Percentiles rank a stretch among this genome's conserved stretches.
phyloP scores from a whole-genome alignment of 1,139 yeast genomes.

The Zygoascus sp. region DNA sequence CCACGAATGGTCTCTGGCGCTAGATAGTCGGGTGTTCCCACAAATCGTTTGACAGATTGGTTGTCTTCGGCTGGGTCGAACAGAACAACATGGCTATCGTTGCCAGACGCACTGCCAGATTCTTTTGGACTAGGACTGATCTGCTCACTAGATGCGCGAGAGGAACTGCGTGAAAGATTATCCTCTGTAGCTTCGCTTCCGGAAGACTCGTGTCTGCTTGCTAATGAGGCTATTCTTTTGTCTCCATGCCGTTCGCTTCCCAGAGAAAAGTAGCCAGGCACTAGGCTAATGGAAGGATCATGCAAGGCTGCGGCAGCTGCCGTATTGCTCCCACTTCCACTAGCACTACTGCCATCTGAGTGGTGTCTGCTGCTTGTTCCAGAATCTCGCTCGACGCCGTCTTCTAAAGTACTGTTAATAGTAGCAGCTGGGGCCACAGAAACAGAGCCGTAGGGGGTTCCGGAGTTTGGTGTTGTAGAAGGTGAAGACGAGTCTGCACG shows the following conservation, averaged over 20 bases:
- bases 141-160: slow-evolving; percentile 6
- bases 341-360: slow-evolving; percentile 1
- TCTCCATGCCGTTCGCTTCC: slow-evolving; percentile 8
- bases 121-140: neutral
- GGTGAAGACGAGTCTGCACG: neutral
- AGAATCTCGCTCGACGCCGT: neutral
- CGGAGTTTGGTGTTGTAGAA: too few relatives aligned
- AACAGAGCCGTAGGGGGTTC: neutral
- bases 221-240: slow-evolving; percentile 8
- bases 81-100: slow-evolving; percentile 22
- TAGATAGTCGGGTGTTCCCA: slow-evolving; percentile 96
- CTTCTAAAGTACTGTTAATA: neutral
- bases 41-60: slow-evolving; percentile 50
- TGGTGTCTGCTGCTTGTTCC: neutral
- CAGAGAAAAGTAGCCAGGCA: slow-evolving; percentile 31
- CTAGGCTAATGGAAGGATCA: slow-evolving; percentile 30
- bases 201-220: neutral
- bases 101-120: slow-evolving; percentile 8
- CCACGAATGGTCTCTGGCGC: slow-evolving; percentile 96
- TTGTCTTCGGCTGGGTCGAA: slow-evolving; percentile 26
- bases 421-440: slow-evolving; percentile 1
- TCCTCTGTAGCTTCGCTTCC: slow-evolving; percentile 15
- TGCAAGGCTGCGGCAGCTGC: slow-evolving; percentile 15
- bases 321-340: slow-evolving; percentile 1
- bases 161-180: slow-evolving; percentile 11